Percentiles rank a stretch among this genome's conserved stretches.
Evolutionary conservation across 179 eudicot species (phyloP).

Genomic region (Drosera spatulata): DNA sequence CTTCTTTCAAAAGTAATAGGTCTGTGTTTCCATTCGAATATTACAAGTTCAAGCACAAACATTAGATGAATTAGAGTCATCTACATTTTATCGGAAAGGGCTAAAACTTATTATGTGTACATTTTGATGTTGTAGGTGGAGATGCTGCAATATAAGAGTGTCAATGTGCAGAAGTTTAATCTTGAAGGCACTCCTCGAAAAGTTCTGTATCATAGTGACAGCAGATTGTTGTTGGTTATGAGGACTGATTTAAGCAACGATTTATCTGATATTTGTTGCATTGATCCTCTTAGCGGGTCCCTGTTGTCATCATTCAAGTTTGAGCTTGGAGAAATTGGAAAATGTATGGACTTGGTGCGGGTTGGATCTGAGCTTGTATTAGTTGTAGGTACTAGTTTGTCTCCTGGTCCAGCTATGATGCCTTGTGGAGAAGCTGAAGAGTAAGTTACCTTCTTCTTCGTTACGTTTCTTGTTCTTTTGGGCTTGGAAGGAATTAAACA

Average conservation of each 20-base stretch:
- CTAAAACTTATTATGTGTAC: constrained; percentile 1
- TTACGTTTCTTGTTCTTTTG: not conserved
- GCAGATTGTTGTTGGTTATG: constrained; percentile 75
- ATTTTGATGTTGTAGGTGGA: constrained; percentile 55
- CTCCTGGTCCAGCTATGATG: constrained; percentile 88
- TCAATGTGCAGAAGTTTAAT: constrained; percentile 92
- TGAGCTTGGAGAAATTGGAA: constrained; percentile 82
- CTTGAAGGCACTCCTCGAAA: constrained; percentile 93
- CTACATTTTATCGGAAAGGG: not conserved
- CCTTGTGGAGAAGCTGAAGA: constrained; percentile 97
- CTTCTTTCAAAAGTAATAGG: too few species aligned
- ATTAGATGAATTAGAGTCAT: not conserved
- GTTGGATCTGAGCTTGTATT: constrained; percentile 67
- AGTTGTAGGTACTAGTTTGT: constrained; percentile 86
- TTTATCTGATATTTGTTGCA: constrained; percentile 80
- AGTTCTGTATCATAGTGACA: constrained; percentile 84
- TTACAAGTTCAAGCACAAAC: too few species aligned
- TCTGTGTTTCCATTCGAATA: too few species aligned
- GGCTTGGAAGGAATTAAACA: too few species aligned
- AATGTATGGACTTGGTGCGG: constrained; percentile 76
- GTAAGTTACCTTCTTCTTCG: constrained; percentile 13
- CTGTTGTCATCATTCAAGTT: constrained; percentile 69
- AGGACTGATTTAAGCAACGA: constrained; percentile 74
- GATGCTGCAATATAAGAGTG: constrained; percentile 86
- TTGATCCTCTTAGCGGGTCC: constrained; percentile 89